Evolutionary conservation across 768 basidiomycete genomes (phyloP), one percentile per base, ranked within the genome.

Genomic region (Lentinula edodes): DNA sequence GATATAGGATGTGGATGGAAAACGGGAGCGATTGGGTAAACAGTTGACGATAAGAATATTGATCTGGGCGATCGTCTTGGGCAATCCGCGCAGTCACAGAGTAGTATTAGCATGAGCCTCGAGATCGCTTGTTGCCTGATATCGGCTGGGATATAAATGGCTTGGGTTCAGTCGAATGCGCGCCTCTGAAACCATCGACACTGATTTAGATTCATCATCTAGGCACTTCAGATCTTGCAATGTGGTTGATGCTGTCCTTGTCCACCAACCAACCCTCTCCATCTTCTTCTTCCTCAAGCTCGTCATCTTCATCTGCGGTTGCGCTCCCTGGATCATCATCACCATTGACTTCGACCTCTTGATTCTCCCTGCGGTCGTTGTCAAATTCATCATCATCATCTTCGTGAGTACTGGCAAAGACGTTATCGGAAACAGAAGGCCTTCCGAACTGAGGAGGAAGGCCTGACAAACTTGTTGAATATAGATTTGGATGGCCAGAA

Each of bases 261-360:
- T 69, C 68, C 52, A 73, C 66, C 58, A 73, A 63, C 70, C 70
- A 71, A 12, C 70, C 69, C 35, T 71, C 70, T 36, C 62, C 43
- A 60, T 72, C 67, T 57, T 74, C 60, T 67, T 72, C 60, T 52
- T 69, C 61, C 58, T 71, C 69, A 38, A 69, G 72, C 55, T 63
- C 71, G 1, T 69, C 71, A 13, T 45, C 67, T 13, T 60, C 8
- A 18, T 67, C 62, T 7, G 41, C 62, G 23, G 63, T 65, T 5
- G 28, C 58, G 8, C 62, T 65, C 7, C 61, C 66, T 43, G 45
- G 58, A 28, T 46, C 38, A 16, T 50, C 13, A 46, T 64, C 62
- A 46, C 36, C 62, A 16, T 60, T 28, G 6, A 16, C 20, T 18
- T 13, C 13, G 16, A 5, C 15, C n/a, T 16, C n/a, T 45, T 45